These are phyloP conservation scores for Dactylella cylindrospora DNA, from an alignment of 2,329 filamentous ascomycete genomes.

Conservation along the genomic window DNA sequence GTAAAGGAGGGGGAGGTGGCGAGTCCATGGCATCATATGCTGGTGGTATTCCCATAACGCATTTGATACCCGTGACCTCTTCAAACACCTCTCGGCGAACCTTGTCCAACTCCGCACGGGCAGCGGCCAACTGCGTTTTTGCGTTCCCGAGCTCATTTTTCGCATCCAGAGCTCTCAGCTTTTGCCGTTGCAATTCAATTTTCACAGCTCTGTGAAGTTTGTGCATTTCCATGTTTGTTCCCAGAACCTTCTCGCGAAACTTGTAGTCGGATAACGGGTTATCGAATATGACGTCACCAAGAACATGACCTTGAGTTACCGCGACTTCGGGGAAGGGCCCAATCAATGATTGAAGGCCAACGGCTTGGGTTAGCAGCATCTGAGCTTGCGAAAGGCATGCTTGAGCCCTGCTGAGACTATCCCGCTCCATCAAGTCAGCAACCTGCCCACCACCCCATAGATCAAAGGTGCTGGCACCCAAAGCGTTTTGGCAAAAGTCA, in stretches of 20 bases:
- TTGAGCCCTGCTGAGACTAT: slow-evolving; percentile 57
- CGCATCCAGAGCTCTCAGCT: slow-evolving; percentile 49
- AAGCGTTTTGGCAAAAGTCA: slow-evolving; percentile 54
- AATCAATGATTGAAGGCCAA: slow-evolving; percentile 53
- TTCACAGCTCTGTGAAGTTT: slow-evolving; percentile 51
- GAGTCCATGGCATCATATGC: slow-evolving; percentile 14
- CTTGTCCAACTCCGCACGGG: slow-evolving; percentile 54
- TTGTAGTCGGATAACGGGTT: slow-evolving; percentile 60
- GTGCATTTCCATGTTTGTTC: slow-evolving; percentile 53
- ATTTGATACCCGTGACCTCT: slow-evolving; percentile 45
- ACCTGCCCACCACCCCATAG: slow-evolving; percentile 53
- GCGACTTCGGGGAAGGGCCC: slow-evolving; percentile 52
- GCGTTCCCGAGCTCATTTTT: slow-evolving; percentile 50
- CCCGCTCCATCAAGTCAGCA: slow-evolving; percentile 60
- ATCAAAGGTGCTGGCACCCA: slow-evolving; percentile 57
- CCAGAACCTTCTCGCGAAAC: slow-evolving; percentile 59
- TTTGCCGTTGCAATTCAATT: slow-evolving; percentile 47
- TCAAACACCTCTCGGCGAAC: slow-evolving; percentile 56
- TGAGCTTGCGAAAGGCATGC: slow-evolving; percentile 53
- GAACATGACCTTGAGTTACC: slow-evolving; percentile 56
- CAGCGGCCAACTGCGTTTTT: slow-evolving; percentile 51
- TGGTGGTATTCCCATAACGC: slow-evolving; percentile 3
- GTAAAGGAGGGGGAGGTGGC: neutral
- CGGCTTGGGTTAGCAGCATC: slow-evolving; percentile 54
- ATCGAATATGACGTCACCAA: slow-evolving; percentile 61